Base-by-base conservation (phyloP, 1,284 basidiomycete genomes). In the Cryptococcus hybrid region DNA sequence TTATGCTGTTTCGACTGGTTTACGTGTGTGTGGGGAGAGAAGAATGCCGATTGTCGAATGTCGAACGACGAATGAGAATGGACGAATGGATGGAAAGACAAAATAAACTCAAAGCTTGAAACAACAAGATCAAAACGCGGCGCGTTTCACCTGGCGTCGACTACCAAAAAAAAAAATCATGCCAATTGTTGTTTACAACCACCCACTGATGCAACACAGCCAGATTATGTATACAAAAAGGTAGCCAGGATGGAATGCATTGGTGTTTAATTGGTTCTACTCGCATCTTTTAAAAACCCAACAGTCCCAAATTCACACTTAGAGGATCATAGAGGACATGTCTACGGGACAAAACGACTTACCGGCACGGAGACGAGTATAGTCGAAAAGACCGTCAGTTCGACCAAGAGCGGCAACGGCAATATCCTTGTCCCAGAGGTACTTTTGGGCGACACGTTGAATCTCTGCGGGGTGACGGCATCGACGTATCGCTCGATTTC, bases 401-500 rank as follows among this genome's bases (percentile, higher is more conserved):
- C 85, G 86, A 62, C 94, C 94, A 59, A 92, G 52, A 55, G 70
- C 70, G 53, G 70, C 67, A 42, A 72, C 49, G n/a, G 70, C 70
- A 59, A 69, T 61, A 60, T 74, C 70, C 50, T 67, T 88, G 79
- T 97, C 95, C 92, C 93, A 98, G 37, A 98, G 83, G n/a, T 42
- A 42, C n/a, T 42, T 42, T 42, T 42, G 9, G 40, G 40, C 9
- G n/a, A 42, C 24, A 24, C 24, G 9, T 42, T 42, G n/a, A 11
- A 42, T 11, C 11, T n/a, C n/a, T 42, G n/a, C n/a, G 40, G 40
- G 37, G 85, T 87, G 62, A 99, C 90, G 52, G 89, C 86, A 77
- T 98, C 92, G 52, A 99, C 87, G 49, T 91, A 90, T 58, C 84
- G 84, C 83, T 98, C 94, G 66, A 96, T 94, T 81, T 99, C 92